Percentiles rank a stretch among this genome's conserved stretches.
phyloP scores from a whole-genome alignment of 1,284 basidiomycete species.

The Ustilago loliicola region DNA sequence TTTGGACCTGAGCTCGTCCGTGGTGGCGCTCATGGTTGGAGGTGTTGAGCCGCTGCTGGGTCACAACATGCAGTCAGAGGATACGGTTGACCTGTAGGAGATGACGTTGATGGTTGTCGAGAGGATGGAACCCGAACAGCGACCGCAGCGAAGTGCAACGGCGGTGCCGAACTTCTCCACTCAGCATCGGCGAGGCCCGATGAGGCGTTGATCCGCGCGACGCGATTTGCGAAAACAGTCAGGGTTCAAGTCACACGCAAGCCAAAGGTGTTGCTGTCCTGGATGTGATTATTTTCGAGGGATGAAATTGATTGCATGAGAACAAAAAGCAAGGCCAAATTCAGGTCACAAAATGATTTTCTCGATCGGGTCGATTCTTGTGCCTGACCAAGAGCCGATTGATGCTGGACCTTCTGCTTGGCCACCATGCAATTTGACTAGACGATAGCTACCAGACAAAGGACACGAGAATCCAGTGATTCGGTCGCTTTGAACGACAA shows the following conservation, averaged over 20 bases:
- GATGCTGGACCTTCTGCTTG: no score
- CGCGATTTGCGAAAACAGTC: conserved; percentile 17
- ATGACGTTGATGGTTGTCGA: conserved; percentile 6
- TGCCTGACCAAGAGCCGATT: not conserved
- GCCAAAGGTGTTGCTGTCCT: no score
- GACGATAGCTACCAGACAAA: no score
- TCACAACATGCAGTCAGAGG: not conserved
- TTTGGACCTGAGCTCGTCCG: conserved; percentile 29
- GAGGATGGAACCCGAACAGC: not conserved
- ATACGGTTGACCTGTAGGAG: not conserved
- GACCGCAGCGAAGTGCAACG: not conserved
- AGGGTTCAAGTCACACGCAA: not conserved
- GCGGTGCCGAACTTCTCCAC: not conserved
- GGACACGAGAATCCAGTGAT: no score
- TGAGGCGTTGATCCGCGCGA: conserved; percentile 14
- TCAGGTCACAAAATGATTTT: not conserved
- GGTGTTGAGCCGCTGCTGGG: conserved; percentile 15
- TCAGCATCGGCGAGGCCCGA: not conserved
- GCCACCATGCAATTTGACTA: no score
- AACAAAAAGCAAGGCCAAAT: not conserved
- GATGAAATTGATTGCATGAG: no score
- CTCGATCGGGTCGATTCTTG: not conserved
- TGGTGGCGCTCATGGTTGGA: conserved; percentile 15
- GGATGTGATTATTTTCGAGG: no score
- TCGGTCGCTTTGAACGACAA: no score